Conservation (phyloP, 768 basidiomycete species). For the Albatrellus ellisii region DNA sequence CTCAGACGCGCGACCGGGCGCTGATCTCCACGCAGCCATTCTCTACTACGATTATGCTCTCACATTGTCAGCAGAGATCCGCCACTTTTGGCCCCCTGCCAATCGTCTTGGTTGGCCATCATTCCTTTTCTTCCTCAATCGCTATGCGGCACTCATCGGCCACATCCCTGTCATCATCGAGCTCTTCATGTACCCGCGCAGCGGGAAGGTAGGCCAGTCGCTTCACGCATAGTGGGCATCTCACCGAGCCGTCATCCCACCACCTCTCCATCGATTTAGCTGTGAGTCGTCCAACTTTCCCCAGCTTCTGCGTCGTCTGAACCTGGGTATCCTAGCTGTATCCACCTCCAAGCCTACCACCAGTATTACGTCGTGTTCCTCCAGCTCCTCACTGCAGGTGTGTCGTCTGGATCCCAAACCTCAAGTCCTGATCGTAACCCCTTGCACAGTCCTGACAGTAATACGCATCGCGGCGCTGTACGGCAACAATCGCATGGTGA, state of each 20-base stretch:
- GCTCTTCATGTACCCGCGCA: background rate
- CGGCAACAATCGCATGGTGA: background rate
- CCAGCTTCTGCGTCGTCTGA: too few species aligned
- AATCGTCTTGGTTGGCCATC: background rate
- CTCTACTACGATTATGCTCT: slow-evolving; percentile 1
- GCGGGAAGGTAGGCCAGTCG: background rate
- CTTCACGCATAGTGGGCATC: background rate
- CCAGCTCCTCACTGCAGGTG: background rate
- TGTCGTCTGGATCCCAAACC: background rate
- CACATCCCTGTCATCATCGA: background rate
- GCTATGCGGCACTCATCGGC: background rate
- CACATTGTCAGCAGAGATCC: background rate
- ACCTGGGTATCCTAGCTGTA: too few species aligned
- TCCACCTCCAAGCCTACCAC: background rate
- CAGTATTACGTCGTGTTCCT: background rate
- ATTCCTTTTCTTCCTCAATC: background rate
- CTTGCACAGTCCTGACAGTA: background rate
- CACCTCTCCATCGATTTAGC: too few species aligned
- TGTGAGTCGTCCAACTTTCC: too few species aligned
- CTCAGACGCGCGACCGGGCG: background rate
- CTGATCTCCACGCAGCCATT: background rate
- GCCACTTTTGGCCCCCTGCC: background rate
- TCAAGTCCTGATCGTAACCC: background rate
- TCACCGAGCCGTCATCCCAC: too few species aligned
- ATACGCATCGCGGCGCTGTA: background rate